Conservation (phyloP, 768 basidiomycete species). For the Tulasnella sp. region DNA sequence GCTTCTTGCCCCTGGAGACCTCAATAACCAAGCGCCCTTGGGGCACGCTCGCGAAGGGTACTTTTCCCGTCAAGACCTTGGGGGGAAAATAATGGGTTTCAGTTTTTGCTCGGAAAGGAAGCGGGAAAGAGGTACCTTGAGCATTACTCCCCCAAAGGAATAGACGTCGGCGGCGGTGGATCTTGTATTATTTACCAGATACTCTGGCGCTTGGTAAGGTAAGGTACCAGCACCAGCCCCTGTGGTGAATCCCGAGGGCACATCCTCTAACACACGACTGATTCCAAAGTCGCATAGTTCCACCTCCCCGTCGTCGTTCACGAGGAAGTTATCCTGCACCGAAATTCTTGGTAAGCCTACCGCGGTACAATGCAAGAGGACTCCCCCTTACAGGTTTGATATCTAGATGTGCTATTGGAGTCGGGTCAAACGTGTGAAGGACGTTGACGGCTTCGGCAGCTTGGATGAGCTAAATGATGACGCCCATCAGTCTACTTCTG, state of each 20-base stretch:
- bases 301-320: background rate
- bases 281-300: constrained; percentile 18
- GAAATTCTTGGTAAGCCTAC: background rate
- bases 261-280: background rate
- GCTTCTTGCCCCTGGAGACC: background rate
- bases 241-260: background rate
- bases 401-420: background rate
- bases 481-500: background rate
- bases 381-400: background rate
- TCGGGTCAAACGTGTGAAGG: background rate
- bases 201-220: background rate
- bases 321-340: background rate
- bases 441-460: background rate
- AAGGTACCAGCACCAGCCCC: background rate
- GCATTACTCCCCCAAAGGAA: constrained; percentile 2
- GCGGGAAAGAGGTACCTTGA: background rate
- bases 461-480: background rate
- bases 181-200: background rate
- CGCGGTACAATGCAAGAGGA: background rate
- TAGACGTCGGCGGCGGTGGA: background rate
- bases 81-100: background rate
- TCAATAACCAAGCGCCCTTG: constrained; percentile 6
- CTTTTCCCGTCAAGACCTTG: background rate
- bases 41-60: background rate
- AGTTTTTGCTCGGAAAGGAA: background rate